Evolutionary conservation across 1,139 yeast genomes (phyloP).

Genomic region (Pichia sp.): DNA sequence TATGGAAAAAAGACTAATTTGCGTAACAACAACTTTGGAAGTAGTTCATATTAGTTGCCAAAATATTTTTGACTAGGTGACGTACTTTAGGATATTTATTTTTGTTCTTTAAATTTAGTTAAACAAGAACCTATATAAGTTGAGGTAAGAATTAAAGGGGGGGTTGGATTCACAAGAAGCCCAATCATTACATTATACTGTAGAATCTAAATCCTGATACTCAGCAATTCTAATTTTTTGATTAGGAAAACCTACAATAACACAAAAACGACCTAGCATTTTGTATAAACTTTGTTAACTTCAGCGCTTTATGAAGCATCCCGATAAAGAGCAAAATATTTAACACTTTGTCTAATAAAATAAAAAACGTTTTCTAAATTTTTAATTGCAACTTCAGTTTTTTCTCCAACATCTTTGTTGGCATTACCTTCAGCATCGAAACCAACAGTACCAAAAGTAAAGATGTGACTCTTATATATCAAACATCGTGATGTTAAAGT

Average conservation of each 20-base stretch:
- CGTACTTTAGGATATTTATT: too few relatives aligned
- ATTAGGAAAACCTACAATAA: slow-evolving; percentile 42
- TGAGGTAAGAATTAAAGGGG: too few relatives aligned
- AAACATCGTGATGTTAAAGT: slow-evolving; percentile 39
- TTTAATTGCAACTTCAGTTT: slow-evolving; percentile 40
- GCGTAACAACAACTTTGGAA: too few relatives aligned
- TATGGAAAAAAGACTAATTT: too few relatives aligned
- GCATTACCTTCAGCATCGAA: slow-evolving; percentile 25
- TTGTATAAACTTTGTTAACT: slow-evolving; percentile 43
- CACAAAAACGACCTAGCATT: slow-evolving; percentile 54
- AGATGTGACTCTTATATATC: slow-evolving; percentile 44
- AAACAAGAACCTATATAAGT: too few relatives aligned
- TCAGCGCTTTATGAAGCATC: slow-evolving; percentile 39
- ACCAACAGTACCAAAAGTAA: slow-evolving; percentile 41
- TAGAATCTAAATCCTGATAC: neutral
- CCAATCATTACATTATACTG: neutral
- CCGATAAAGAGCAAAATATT: slow-evolving; percentile 48
- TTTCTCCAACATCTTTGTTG: slow-evolving; percentile 22
- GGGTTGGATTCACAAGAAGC: neutral
- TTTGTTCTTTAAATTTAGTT: too few relatives aligned
- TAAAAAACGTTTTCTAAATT: slow-evolving; percentile 39
- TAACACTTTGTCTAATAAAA: slow-evolving; percentile 39
- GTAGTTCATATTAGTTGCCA: too few relatives aligned
- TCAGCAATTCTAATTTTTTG: slow-evolving; percentile 34
- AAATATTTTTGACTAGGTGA: too few relatives aligned